Conservation (phyloP, 148 eudicot species). For the Chenopodium suecicum region DNA sequence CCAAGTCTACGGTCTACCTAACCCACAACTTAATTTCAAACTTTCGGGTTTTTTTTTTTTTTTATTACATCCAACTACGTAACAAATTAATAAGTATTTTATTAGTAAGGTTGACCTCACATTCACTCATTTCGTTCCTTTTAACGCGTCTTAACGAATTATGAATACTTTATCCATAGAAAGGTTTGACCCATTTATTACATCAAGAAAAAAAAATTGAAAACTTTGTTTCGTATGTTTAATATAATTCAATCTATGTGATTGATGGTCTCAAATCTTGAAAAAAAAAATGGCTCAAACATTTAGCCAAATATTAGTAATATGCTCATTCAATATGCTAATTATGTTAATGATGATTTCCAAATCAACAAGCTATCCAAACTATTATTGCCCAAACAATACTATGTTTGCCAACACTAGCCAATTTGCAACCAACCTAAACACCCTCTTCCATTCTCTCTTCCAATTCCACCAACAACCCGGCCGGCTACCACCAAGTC, state of each 20-base stretch:
- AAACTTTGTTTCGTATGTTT: not conserved
- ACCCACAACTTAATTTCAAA: no score
- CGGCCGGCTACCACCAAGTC: slow-evolving; percentile 39
- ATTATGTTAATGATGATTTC: not conserved
- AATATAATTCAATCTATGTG: not conserved
- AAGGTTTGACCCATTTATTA: no score
- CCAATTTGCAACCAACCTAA: slow-evolving; percentile 19
- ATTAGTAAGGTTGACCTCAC: no score
- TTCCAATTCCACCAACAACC: slow-evolving; percentile 20
- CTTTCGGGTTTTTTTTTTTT: no score
- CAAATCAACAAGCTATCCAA: not conserved
- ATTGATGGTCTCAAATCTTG: not conserved
- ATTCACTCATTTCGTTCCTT: no score
- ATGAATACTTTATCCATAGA: no score
- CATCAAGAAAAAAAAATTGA: no score
- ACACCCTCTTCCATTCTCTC: slow-evolving; percentile 27
- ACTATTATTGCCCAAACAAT: slow-evolving; percentile 8
- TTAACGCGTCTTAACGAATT: no score
- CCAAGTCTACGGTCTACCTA: no score
- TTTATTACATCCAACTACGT: no score
- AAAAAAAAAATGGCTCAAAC: not conserved
- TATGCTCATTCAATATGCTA: not conserved
- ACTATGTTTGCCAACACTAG: not conserved
- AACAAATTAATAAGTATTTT: no score
- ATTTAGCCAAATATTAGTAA: not conserved